Conservation (phyloP, 2,329 filamentous ascomycete genomes). For the Magnaporthiopsis rhizophila region DNA sequence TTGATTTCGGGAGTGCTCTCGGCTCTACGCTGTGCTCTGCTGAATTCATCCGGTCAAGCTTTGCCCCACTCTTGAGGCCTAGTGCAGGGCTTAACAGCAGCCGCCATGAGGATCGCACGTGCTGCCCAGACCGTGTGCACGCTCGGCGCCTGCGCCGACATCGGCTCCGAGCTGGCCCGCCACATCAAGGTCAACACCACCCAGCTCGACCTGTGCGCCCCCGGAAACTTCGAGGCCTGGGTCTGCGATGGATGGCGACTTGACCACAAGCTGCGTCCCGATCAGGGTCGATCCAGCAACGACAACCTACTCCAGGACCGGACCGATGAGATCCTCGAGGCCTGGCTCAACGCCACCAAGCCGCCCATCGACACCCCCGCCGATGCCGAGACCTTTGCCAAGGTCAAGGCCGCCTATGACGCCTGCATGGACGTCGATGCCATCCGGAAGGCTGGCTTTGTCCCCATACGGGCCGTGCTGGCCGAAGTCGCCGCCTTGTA, state of each 20-base stretch:
- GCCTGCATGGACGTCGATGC: conserved; percentile 9
- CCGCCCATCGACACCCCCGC: conserved; percentile 8
- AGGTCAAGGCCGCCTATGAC: conserved; percentile 6
- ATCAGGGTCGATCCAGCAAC: conserved; percentile 3
- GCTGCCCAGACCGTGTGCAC: background rate
- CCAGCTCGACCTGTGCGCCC: background rate
- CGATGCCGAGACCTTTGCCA: background rate
- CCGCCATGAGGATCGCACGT: background rate
- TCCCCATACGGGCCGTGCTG: background rate
- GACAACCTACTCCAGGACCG: conserved; percentile 8
- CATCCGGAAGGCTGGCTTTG: background rate
- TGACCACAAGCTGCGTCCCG: conserved; percentile 7
- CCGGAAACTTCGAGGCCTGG: background rate
- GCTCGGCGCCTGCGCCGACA: background rate
- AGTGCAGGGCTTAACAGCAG: too few species aligned
- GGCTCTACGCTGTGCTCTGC: too few species aligned
- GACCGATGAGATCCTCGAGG: conserved; percentile 1
- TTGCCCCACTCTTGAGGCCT: too few species aligned
- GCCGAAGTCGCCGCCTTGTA: background rate
- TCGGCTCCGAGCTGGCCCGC: background rate
- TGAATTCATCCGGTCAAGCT: too few species aligned
- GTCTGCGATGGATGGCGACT: conserved; percentile 7
- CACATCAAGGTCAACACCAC: background rate
- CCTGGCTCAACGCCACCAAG: conserved; percentile 2
- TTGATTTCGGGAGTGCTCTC: too few species aligned